phyloP scores from a whole-genome alignment of 257 asterid genomes.

The Sherardia arvensis region DNA sequence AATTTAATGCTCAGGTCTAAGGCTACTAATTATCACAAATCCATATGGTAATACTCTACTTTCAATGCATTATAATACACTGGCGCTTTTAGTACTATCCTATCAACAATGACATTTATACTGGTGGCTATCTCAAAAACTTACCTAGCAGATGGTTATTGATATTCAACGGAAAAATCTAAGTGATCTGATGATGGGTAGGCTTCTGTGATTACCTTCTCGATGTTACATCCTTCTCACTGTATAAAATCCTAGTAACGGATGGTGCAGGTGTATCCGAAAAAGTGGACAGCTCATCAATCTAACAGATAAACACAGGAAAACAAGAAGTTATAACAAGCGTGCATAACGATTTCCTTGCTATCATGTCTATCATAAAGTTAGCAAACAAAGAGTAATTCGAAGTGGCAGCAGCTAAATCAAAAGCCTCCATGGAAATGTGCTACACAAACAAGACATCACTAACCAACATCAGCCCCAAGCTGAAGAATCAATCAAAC shows the following conservation, averaged over 20 bases:
- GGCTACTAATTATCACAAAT: background rate
- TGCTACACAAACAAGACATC: background rate
- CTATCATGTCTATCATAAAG: background rate
- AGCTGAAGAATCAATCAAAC: background rate
- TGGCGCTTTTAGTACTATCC: no score
- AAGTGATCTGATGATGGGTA: background rate
- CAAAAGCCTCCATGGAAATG: background rate
- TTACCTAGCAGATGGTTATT: background rate
- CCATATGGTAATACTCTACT: background rate
- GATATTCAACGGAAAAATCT: background rate
- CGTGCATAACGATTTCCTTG: background rate
- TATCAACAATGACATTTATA: no score
- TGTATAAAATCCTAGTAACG: constrained; percentile 81
- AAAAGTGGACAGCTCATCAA: constrained; percentile 72
- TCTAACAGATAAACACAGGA: constrained; percentile 24
- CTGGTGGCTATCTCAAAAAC: background rate
- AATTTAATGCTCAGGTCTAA: background rate
- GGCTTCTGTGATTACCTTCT: constrained; percentile 44
- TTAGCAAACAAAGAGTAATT: background rate
- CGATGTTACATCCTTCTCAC: constrained; percentile 75
- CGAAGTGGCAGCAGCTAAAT: background rate
- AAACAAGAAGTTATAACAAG: background rate
- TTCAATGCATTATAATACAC: background rate
- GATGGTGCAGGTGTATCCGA: constrained; percentile 87
- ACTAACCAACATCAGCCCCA: no score